These are phyloP conservation scores for Papiliotrema flavescens DNA, from an alignment of 1,284 basidiomycete genomes.

Conservation along the genomic window DNA sequence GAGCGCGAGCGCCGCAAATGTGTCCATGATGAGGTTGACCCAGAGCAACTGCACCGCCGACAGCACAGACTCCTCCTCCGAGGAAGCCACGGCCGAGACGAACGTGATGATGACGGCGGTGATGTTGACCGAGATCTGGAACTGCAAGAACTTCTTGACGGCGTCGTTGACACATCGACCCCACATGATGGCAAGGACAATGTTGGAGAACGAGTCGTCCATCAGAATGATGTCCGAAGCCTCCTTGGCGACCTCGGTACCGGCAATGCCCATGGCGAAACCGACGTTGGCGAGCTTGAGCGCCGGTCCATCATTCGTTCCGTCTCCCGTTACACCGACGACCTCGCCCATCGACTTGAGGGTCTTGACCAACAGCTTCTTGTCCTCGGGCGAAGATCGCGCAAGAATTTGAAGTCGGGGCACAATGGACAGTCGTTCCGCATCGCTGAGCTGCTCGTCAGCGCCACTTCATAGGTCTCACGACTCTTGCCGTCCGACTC, in stretches of 20 bases:
- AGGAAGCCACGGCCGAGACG: constrained; percentile 78
- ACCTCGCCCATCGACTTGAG: constrained; percentile 85
- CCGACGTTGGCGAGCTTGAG: constrained; percentile 92
- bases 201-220: constrained; percentile 95
- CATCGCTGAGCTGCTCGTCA: constrained; percentile 40
- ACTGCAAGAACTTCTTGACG: constrained; percentile 96
- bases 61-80: constrained; percentile 73
- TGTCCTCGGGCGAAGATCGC: constrained; percentile 96
- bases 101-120: constrained; percentile 94
- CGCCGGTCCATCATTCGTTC: constrained; percentile 96
- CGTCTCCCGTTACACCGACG: constrained; percentile 96
- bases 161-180: constrained; percentile 97
- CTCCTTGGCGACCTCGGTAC: constrained; percentile 98
- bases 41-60: constrained; percentile 94
- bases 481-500: background rate
- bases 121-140: constrained; percentile 95
- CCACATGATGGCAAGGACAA: constrained; percentile 98
- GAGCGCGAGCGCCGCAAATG: constrained; percentile 92
- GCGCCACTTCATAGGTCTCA: background rate
- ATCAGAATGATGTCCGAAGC: constrained; percentile 98
- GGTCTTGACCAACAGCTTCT: constrained; percentile 86
- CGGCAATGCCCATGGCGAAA: constrained; percentile 98
- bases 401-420: constrained; percentile 64
- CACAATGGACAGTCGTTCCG: constrained; percentile 54
- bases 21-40: constrained; percentile 77